phyloP scores from a whole-genome alignment of 352 stramenopile species.

The Globisporangium sylvaticum region DNA sequence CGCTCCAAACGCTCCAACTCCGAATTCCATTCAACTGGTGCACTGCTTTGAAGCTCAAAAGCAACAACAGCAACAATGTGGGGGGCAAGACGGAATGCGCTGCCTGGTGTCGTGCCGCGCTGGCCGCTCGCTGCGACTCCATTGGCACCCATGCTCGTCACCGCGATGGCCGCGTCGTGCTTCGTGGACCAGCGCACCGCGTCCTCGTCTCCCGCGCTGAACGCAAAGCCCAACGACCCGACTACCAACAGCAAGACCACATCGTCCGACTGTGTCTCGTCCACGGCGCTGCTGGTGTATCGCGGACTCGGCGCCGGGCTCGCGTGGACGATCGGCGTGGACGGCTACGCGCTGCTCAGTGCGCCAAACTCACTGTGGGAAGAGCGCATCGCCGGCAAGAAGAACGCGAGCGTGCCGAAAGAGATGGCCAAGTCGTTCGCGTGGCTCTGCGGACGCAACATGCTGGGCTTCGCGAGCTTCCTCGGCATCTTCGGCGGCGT shows the following conservation, averaged over 20 bases:
- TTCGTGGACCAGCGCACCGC: constrained; percentile 15
- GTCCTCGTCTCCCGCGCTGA: constrained; percentile 3
- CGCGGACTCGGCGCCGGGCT: constrained; percentile 59
- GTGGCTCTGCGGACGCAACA: constrained; percentile 42
- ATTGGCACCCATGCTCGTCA: constrained; percentile 16
- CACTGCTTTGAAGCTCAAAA: background rate
- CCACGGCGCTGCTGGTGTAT: constrained; percentile 54
- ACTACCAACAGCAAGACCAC: constrained; percentile 25
- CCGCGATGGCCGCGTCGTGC: constrained; percentile 9
- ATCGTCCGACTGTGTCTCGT: constrained; percentile 59
- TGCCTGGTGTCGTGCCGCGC: background rate
- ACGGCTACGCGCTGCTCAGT: constrained; percentile 52
- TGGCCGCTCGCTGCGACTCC: background rate
- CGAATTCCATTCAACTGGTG: background rate
- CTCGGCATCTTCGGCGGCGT: constrained; percentile 70
- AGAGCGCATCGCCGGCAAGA: constrained; percentile 26
- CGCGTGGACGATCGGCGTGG: constrained; percentile 74
- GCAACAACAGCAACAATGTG: background rate
- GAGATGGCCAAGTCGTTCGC: constrained; percentile 33
- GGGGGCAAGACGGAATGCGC: background rate
- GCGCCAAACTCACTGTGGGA: constrained; percentile 35
- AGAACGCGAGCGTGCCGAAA: constrained; percentile 17
- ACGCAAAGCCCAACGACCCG: constrained; percentile 2
- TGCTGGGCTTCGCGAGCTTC: constrained; percentile 68
- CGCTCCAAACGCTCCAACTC: background rate